Base-by-base conservation (phyloP, 805 yeast species). In the Wickerhamiella dianesei region DNA sequence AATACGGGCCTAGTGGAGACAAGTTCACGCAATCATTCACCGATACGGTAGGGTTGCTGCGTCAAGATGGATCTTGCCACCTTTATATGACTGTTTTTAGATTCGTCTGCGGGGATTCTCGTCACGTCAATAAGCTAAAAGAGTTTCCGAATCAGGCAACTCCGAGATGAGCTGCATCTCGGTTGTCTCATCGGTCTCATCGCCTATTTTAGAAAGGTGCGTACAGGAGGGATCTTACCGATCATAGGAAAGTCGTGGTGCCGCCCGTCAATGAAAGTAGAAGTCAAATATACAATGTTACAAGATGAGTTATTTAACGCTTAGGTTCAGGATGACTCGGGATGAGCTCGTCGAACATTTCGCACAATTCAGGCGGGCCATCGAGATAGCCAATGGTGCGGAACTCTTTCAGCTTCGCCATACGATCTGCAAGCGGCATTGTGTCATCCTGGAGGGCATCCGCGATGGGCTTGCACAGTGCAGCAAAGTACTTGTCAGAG, bases 331-430 rank as follows among this genome's bases (percentile, higher is more conserved):
- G 14, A 16, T 39, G 43, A 8, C 19, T 47, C 40, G 40, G 41
- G 12, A 49, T 20, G 4, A 45, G 44, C 9, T 22, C 37, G 2
- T 36, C 44, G 51, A 55, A 60, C 37, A 55, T 47, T 36, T 55
- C 58, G 36, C 35, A 16, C 32, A 61, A 48, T 41, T 35, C 44
- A n/a, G 45, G 43, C 1, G 62, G 53, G 17, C 58, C 60, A 17
- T 53, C 48, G 12, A 54, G 20, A 17, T 58, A 62, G 16, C 65
- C 65, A 21, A 21, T 51, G 21, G 52, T 50, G 21, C 64, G 53
- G 56, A 59, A 54, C 8, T 54, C 44, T 43, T 54, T 52, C 41
- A 59, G 41, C 20, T 44, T 21, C 19, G 44, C 44, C 16, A 44
- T 41, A 16, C 37, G 39, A 6, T 48, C 51, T 2, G 43, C 55